Evolutionary conservation across 2,329 filamentous ascomycete species (phyloP).

Genomic region (Aphanoascus verrucosus): DNA sequence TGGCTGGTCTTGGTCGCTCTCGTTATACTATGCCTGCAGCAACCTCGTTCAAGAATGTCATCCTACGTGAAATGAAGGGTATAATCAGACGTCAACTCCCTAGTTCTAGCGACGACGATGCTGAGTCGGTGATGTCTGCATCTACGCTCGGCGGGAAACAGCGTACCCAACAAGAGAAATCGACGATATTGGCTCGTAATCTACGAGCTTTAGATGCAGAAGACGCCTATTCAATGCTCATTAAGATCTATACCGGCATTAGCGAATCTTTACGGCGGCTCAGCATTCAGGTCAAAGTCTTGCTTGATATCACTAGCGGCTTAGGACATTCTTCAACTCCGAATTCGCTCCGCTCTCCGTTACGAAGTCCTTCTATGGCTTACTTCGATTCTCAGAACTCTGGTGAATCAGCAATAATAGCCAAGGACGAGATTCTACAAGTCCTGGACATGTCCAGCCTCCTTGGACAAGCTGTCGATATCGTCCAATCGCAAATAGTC

Average conservation of each 20-base stretch:
- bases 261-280: slow-evolving; percentile 77
- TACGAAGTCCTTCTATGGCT: slow-evolving; percentile 34
- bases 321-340: slow-evolving; percentile 9
- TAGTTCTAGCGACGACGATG: slow-evolving; percentile 88
- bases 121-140: slow-evolving; percentile 74
- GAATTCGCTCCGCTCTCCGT: slow-evolving; percentile 33
- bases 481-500: slow-evolving; percentile 53
- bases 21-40: slow-evolving; percentile 71
- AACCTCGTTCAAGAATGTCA: slow-evolving; percentile 70
- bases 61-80: slow-evolving; percentile 74
- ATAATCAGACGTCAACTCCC: slow-evolving; percentile 77
- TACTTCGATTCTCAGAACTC: slow-evolving; percentile 31
- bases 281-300: slow-evolving; percentile 81
- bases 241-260: slow-evolving; percentile 74
- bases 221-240: slow-evolving; percentile 73
- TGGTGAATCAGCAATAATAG: slow-evolving; percentile 23
- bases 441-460: slow-evolving; percentile 56
- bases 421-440: slow-evolving; percentile 52
- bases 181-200: slow-evolving; percentile 75
- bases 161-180: slow-evolving; percentile 76
- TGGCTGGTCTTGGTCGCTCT: slow-evolving; percentile 71
- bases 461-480: slow-evolving; percentile 56
- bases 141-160: slow-evolving; percentile 64
- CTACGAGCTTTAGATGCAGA: slow-evolving; percentile 70
- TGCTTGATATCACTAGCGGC: slow-evolving; percentile 80